A percentile compares a stretch with the other conserved stretches of the same genome.
Evolutionary conservation across 805 yeast species (phyloP).

Genomic region (Wickerhamiella shivajii): DNA sequence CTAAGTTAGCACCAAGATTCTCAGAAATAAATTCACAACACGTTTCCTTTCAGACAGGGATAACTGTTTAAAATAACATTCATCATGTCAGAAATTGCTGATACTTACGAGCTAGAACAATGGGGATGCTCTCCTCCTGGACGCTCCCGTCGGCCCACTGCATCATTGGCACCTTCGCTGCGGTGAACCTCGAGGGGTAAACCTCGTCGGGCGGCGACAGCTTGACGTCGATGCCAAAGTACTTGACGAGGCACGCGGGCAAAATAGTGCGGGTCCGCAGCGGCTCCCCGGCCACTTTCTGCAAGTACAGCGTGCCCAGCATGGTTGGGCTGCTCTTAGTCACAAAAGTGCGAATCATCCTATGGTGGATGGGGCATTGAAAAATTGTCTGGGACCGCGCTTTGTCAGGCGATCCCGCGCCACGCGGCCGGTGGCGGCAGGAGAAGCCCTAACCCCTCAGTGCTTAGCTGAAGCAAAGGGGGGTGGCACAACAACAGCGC

Average conservation of each 20-base stretch:
- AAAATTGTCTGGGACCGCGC: no score
- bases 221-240: conserved; percentile 43
- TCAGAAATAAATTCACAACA: conserved; percentile 21
- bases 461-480: no score
- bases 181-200: conserved; percentile 39
- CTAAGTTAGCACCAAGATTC: background rate
- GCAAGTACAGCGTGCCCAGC: conserved; percentile 15
- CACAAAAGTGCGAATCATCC: no score
- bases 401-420: no score
- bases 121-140: conserved; percentile 9
- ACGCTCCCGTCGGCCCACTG: conserved; percentile 8
- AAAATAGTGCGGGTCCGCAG: conserved; percentile 16
- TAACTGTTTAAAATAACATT: conserved; percentile 25
- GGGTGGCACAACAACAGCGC: no score
- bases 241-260: conserved; percentile 29
- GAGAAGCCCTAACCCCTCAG: no score
- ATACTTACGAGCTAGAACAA: conserved; percentile 22
- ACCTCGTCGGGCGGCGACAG: conserved; percentile 31
- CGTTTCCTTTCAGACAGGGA: conserved; percentile 29
- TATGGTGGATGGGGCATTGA: no score
- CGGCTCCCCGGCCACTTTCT: conserved; percentile 14
- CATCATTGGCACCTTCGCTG: conserved; percentile 45
- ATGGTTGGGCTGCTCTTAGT: no score
- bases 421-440: no score
- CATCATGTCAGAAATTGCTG: conserved; percentile 18